These are phyloP conservation scores for Diutina mesorugosa DNA, from an alignment of 1,139 yeast genomes.

Conservation along the genomic window DNA sequence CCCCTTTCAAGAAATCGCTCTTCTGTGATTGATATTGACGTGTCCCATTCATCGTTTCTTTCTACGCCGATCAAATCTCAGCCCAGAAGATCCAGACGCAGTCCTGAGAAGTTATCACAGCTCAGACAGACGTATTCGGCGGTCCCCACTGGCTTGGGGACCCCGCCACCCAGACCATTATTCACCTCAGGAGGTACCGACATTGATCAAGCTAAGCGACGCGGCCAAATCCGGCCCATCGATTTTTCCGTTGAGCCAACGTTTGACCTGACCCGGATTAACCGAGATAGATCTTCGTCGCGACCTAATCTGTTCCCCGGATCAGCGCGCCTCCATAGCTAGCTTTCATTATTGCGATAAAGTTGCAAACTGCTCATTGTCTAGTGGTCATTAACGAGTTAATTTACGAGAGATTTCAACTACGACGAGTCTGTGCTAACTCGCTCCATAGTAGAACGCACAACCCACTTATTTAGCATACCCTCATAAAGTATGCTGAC, in stretches of 20 bases:
- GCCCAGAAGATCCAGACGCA: background rate
- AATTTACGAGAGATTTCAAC: no score
- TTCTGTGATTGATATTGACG: background rate
- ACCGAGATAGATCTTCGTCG: background rate
- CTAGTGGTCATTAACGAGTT: no score
- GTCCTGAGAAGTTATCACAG: background rate
- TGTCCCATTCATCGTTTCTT: background rate
- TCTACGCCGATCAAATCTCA: background rate
- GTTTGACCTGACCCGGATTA: background rate
- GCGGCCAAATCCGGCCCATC: background rate
- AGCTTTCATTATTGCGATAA: no score
- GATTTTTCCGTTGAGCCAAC: background rate
- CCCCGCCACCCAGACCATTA: background rate
- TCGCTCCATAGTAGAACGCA: no score
- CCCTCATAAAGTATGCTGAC: no score
- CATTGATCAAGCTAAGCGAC: background rate
- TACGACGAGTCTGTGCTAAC: no score
- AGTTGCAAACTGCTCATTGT: no score
- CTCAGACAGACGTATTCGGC: background rate
- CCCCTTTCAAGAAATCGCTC: no score
- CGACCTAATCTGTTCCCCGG: no score
- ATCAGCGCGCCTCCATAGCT: no score
- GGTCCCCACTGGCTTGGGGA: background rate
- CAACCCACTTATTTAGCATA: no score
- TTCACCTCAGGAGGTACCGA: background rate